Percentiles rank a stretch among this genome's conserved stretches.
These are phyloP conservation scores for Cardamine resedifolia DNA, from an alignment of 345 rosid species.

Conservation along the genomic window DNA sequence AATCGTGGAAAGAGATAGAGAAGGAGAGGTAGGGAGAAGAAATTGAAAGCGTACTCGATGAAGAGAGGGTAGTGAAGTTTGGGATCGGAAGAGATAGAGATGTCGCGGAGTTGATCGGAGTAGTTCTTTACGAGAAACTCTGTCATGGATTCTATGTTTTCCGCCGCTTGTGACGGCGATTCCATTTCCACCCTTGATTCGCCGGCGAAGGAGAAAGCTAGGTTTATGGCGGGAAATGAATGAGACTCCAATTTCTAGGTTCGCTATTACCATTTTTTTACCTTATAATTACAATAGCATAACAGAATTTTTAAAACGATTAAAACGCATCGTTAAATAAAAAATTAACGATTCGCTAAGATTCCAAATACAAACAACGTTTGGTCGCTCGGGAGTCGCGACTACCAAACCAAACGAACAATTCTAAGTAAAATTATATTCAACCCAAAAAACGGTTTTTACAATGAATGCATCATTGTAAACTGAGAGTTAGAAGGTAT, in stretches of 20 bases:
- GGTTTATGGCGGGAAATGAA: constrained; percentile 35
- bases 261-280: too few species aligned
- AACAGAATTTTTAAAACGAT: too few species aligned
- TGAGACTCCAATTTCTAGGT: neutral
- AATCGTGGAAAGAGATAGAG: neutral
- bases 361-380: too few species aligned
- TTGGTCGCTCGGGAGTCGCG: too few species aligned
- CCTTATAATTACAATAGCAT: too few species aligned
- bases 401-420: too few species aligned
- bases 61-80: constrained; percentile 78
- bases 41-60: constrained; percentile 48
- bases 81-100: constrained; percentile 67
- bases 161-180: constrained; percentile 36
- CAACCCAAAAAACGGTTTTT: too few species aligned
- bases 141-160: constrained; percentile 47
- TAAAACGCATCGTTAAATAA: too few species aligned
- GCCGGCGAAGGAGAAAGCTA: neutral
- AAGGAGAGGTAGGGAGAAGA: neutral
- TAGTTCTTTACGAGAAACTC: constrained; percentile 56
- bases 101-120: constrained; percentile 64
- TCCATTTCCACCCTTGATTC: constrained; percentile 25
- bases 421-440: too few species aligned
- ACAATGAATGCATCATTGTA: too few species aligned
- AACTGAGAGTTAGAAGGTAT: too few species aligned
- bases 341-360: too few species aligned